Conservation (phyloP, 23 red algal species). For the Gracilaria domingensis region DNA sequence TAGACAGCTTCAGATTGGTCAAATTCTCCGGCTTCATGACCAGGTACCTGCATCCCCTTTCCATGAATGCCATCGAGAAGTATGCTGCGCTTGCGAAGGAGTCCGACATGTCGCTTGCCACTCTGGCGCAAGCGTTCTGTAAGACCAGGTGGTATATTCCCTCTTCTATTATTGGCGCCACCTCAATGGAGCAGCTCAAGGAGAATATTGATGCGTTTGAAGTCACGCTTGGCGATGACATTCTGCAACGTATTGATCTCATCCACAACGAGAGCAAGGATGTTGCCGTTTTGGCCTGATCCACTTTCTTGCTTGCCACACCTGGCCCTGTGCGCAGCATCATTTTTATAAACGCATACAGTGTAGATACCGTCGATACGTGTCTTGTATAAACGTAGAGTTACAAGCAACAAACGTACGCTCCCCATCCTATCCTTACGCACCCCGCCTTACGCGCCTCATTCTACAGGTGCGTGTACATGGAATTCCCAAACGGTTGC, state of each 20-base stretch:
- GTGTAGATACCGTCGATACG: no score
- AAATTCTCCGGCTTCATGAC: constrained; percentile 63
- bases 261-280: constrained; percentile 52
- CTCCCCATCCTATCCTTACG: no score
- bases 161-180: constrained; percentile 86
- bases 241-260: constrained; percentile 53
- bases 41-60: constrained; percentile 19
- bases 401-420: no score
- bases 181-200: constrained; percentile 83
- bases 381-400: no score
- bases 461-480: no score
- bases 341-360: no score
- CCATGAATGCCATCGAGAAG: constrained; percentile 35
- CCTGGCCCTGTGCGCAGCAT: background rate
- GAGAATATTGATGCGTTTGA: constrained; percentile 82
- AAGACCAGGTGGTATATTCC: constrained; percentile 81
- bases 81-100: constrained; percentile 73
- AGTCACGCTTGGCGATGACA: constrained; percentile 12
- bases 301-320: background rate
- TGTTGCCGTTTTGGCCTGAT: constrained; percentile 16
- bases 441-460: no score
- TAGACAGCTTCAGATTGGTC: constrained; percentile 47
- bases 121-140: constrained; percentile 84
- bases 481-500: no score
- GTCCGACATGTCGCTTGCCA: constrained; percentile 72